Percentiles rank a stretch among this genome's conserved stretches.
Conservation (phyloP, 2,329 filamentous ascomycete genomes). For the Colletotrichum sp. region DNA sequence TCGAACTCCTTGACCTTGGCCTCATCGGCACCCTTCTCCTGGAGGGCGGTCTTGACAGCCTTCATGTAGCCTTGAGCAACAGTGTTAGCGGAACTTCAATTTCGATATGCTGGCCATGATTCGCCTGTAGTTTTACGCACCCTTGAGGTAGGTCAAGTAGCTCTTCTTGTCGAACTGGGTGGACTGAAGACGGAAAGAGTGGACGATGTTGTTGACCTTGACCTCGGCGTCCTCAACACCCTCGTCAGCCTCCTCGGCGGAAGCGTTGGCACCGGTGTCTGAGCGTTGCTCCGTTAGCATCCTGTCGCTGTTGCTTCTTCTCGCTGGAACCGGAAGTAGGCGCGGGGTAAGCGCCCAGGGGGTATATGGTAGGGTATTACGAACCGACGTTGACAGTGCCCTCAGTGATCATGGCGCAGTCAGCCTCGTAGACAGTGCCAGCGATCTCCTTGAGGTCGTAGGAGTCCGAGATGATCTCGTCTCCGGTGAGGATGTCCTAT, state of each 20-base stretch:
- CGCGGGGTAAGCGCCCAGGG: neutral
- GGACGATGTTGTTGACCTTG: constrained; percentile 90
- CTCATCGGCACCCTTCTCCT: constrained; percentile 64
- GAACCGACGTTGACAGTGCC: constrained; percentile 75
- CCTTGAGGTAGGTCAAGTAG: constrained; percentile 85
- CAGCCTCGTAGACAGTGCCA: constrained; percentile 83
- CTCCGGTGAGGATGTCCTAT: constrained; percentile 86
- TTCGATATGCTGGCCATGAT: neutral
- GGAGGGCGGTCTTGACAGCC: constrained; percentile 75
- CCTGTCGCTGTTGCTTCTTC: neutral
- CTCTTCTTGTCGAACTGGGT: constrained; percentile 87
- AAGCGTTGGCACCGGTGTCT: constrained; percentile 96
- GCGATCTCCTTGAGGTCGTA: constrained; percentile 84
- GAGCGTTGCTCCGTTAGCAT: neutral
- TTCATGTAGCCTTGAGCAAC: constrained; percentile 80
- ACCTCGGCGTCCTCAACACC: constrained; percentile 71
- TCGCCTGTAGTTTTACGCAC: constrained; percentile 51
- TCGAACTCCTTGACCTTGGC: constrained; percentile 81
- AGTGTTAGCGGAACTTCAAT: neutral
- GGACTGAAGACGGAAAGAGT: constrained; percentile 87
- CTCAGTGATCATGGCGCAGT: constrained; percentile 89
- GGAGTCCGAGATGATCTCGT: constrained; percentile 97
- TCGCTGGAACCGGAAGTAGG: neutral
- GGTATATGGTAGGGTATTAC: constrained; percentile 35
- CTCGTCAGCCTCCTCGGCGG: constrained; percentile 87